Base-by-base conservation (phyloP, 371 early-diverging fungal species). In the Haplosporangium sp. region DNA sequence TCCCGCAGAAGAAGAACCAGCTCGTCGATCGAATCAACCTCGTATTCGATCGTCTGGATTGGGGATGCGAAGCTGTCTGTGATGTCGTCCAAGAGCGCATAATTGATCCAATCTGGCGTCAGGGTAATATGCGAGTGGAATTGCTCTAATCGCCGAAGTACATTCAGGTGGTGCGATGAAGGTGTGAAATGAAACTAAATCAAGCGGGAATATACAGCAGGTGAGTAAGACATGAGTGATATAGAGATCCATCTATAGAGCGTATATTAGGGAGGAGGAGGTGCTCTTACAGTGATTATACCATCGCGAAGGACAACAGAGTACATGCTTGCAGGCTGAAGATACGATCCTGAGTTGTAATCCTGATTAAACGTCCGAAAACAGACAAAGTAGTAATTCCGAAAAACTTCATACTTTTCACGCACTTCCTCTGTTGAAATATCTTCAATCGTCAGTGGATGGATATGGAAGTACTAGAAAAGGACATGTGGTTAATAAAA, bases 361-460 rank as follows among this genome's bases (percentile, higher is more conserved):
- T 92, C 86, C 65, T 83, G 86, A 53, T 93, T 92, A 77, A 93
- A 91, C 12, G 91, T 85, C 62, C 95, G 86, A 76, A 96, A 94
- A 73, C 92, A 90, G 40, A 96, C 87, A 86, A 97, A 97, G 68
- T 95, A 94, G 83, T 98, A 98, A 62, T 92, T 92, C 23, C 88
- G 82, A 64, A 95, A 96, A 16, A 94, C 87, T 74, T 97, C 97
- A 71, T 95, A 95, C 73, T 98, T 98, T 76, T 97, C 97, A 6
- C 98, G 87, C 37, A 87, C 89, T 53, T 97, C 98, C 73, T 96
- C 92, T 59, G 93, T 94, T 70, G 90, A 88, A 62, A 98, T 94
- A 67, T 96, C 98, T 83, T 98, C 97, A 23, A 88, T 87, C 0
- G 97, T 96, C 52, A 98, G 80, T 20, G 98, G 96, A 69, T 98